Evolutionary conservation across 2,329 filamentous ascomycete species (phyloP).

Genomic region (Leptographium flavum): DNA sequence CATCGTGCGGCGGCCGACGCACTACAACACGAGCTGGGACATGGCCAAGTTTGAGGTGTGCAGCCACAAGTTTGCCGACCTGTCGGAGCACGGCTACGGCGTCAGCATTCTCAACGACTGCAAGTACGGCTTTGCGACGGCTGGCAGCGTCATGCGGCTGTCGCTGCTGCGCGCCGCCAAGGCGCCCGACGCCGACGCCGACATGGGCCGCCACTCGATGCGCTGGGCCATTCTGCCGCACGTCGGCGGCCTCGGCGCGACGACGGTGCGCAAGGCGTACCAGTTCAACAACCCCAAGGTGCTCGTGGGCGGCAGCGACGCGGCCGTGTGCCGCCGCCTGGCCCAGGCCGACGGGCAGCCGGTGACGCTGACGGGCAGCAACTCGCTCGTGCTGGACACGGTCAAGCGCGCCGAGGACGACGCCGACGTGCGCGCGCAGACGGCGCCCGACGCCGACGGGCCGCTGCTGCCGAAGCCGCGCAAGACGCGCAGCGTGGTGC

Average conservation of each 20-base stretch:
- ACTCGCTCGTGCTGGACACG: slow-evolving; percentile 67
- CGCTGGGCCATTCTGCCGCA: slow-evolving; percentile 56
- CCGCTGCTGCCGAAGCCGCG: slow-evolving; percentile 37
- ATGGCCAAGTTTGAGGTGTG: slow-evolving; percentile 73
- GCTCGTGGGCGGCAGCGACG: slow-evolving; percentile 8
- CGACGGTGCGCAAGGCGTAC: slow-evolving; percentile 46
- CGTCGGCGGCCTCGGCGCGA: slow-evolving; percentile 35
- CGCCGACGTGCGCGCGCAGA: slow-evolving; percentile 52
- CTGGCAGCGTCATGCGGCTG: slow-evolving; percentile 53
- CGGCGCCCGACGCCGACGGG: slow-evolving; percentile 15
- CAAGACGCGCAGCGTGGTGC: slow-evolving; percentile 63
- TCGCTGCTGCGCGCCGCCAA: slow-evolving; percentile 51
- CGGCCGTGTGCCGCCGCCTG: slow-evolving; percentile 11
- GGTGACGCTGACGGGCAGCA: slow-evolving; percentile 51
- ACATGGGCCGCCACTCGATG: slow-evolving; percentile 53
- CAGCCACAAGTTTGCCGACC: slow-evolving; percentile 59
- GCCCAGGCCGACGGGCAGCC: slow-evolving; percentile 30
- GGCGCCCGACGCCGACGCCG: slow-evolving; percentile 53
- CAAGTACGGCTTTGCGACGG: slow-evolving; percentile 56
- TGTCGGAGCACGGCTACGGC: slow-evolving; percentile 55
- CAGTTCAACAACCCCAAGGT: slow-evolving; percentile 52
- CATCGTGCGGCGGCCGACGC: slow-evolving; percentile 75
- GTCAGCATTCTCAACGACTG: slow-evolving; percentile 55
- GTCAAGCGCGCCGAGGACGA: slow-evolving; percentile 91
- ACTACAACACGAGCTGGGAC: slow-evolving; percentile 90